Evolutionary conservation across 495 filamentous ascomycete genomes (phyloP), one percentile per base, ranked within the genome.

Genomic region (Massariosphaeria phaeospora): DNA sequence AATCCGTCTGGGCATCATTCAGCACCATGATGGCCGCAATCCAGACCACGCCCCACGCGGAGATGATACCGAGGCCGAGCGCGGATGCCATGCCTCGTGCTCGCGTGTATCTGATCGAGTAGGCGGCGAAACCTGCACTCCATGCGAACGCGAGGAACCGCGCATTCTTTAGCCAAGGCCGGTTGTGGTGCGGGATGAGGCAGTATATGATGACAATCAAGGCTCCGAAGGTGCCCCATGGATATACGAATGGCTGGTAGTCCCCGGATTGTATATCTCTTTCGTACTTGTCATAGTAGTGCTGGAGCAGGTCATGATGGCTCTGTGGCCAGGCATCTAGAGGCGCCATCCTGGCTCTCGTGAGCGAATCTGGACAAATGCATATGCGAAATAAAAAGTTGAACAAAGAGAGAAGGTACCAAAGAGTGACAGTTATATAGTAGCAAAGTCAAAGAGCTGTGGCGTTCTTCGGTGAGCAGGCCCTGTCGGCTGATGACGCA

Each of bases 11-110:
- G 2, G 79, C 75, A 59, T 82, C 76, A 51, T 78, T 79, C 57
- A 81, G 82, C 2, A 90, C 61, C 25, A 93, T 65, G 59, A 88
- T 64, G 0, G 75, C 75, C 12, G 74, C 69, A 47, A 67, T 72
- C 85, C 84, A 89, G 10, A 93, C 66, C 18, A 81, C 74, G 33
- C 75, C 75, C 84, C 85, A 94, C 11, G 75, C 73, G 0, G 73
- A 73, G 20, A 85, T 63, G 44, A 91, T 55, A 0, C 89, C 89
- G 17, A 80, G 70, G n/a, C 78, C 80, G 60, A 88, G 90, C 0
- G 81, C 79, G 38, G 78, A 68, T 1, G 76, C 84, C 41, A 82
- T 79, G 41, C 78, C 75, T 1, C 76, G 53, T 42, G 80, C 79
- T 30, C 77, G 69, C n/a, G 72, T 72, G 20, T 70, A 64, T 35